phyloP scores from a whole-genome alignment of 169 alveolate species.

The Besnoitia besnoiti region DNA sequence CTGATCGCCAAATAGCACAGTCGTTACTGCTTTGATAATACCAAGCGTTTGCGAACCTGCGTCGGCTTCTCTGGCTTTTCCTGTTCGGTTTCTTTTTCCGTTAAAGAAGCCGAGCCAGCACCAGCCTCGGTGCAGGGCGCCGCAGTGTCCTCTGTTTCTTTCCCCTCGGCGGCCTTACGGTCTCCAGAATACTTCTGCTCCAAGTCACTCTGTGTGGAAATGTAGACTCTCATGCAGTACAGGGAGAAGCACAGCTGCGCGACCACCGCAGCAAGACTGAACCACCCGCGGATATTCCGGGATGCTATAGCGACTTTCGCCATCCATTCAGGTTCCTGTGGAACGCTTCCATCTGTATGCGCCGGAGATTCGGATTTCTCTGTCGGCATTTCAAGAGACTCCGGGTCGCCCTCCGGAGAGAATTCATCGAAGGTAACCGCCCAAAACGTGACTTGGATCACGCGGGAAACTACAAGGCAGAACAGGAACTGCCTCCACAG shows the following conservation, averaged over 20 bases:
- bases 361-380: neutral
- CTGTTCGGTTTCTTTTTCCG: neutral
- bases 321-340: neutral
- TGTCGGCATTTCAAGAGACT: neutral
- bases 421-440: slow-evolving; percentile 19
- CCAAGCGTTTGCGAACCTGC: neutral
- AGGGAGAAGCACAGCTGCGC: slow-evolving; percentile 18
- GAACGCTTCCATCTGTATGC: neutral
- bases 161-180: neutral
- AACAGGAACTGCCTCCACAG: slow-evolving; percentile 33
- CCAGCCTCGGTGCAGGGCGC: neutral
- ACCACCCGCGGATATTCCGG: slow-evolving; percentile 19
- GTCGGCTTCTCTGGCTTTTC: neutral
- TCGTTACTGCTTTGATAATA: neutral
- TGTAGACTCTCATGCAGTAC: neutral
- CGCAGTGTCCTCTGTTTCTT: neutral
- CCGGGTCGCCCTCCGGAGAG: neutral
- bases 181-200: neutral
- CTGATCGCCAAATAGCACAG: too few relatives aligned
- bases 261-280: neutral
- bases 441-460: neutral
- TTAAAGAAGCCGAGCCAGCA: too few relatives aligned
- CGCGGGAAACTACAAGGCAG: neutral
- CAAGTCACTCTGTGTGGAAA: neutral
- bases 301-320: neutral